Percentiles rank a stretch among this genome's conserved stretches.
These are phyloP conservation scores for Podosphaera fusca DNA, from an alignment of 2,329 filamentous ascomycete species.

Conservation along the genomic window DNA sequence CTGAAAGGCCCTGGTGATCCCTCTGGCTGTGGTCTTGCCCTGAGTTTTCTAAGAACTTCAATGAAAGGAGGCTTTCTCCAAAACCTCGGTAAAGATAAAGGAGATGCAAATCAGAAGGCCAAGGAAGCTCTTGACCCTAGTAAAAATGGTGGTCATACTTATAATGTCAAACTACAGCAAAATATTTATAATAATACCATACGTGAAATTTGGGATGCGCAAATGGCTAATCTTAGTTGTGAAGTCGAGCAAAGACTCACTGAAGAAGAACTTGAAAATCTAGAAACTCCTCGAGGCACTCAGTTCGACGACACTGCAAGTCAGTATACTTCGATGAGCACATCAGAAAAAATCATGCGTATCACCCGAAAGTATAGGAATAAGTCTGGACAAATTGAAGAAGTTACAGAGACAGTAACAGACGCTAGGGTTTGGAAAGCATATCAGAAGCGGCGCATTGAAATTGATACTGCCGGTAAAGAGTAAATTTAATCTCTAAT, in stretches of 20 bases:
- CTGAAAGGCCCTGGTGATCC: constrained; percentile 89
- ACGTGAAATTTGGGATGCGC: constrained; percentile 73
- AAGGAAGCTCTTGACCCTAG: constrained; percentile 54
- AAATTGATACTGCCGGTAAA: constrained; percentile 20
- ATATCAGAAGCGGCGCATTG: constrained; percentile 53
- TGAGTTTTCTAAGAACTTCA: constrained; percentile 91
- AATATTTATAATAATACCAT: constrained; percentile 82
- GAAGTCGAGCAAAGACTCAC: constrained; percentile 40
- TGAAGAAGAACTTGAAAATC: constrained; percentile 28
- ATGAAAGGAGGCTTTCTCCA: constrained; percentile 96
- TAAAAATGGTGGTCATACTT: constrained; percentile 80
- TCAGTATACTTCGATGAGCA: constrained; percentile 46
- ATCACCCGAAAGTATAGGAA: constrained; percentile 50
- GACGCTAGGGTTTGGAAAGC: constrained; percentile 74
- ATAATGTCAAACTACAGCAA: constrained; percentile 91
- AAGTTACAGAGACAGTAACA: constrained; percentile 37
- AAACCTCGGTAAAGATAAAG: constrained; percentile 28
- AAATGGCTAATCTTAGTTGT: constrained; percentile 53
- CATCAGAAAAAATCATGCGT: constrained; percentile 41
- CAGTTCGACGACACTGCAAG: constrained; percentile 57
- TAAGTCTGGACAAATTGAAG: constrained; percentile 38
- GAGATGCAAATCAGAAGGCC: constrained; percentile 37
- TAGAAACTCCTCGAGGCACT: constrained; percentile 43
- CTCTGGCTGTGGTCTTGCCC: constrained; percentile 75
- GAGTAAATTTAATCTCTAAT: constrained; percentile 3